Evolutionary conservation across 2,329 filamentous ascomycete genomes (phyloP).

Genomic region (Fusarium scirpi): DNA sequence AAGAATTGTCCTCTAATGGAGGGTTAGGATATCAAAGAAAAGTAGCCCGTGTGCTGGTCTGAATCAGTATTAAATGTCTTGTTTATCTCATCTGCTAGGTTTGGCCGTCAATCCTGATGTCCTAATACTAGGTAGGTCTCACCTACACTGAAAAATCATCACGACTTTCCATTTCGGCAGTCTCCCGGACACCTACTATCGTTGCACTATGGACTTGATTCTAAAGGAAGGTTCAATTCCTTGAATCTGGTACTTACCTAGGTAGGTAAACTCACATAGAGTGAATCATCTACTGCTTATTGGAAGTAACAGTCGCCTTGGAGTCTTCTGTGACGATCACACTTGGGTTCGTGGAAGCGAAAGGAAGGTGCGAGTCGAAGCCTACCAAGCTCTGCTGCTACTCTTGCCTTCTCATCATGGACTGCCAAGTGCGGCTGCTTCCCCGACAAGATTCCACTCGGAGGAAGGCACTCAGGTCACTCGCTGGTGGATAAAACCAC

Average conservation of each 20-base stretch:
- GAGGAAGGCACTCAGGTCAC: slow-evolving; percentile 10
- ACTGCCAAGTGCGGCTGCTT: slow-evolving; percentile 3
- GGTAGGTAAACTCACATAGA: background rate
- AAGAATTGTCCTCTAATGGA: background rate
- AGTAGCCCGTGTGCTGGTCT: background rate
- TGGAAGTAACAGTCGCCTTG: background rate
- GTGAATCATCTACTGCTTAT: background rate
- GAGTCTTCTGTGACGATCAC: background rate
- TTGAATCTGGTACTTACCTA: background rate
- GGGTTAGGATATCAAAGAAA: background rate
- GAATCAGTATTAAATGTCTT: background rate
- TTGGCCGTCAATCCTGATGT: background rate
- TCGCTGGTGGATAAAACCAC: slow-evolving; percentile 12
- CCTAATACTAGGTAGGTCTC: background rate
- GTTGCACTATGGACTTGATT: background rate
- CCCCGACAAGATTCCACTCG: background rate
- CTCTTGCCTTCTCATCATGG: background rate
- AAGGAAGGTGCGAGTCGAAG: background rate
- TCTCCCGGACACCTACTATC: background rate
- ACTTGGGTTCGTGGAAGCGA: background rate
- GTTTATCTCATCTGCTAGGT: background rate
- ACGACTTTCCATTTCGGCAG: background rate
- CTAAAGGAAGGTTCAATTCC: background rate
- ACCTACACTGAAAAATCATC: background rate
- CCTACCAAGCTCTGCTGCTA: background rate